Evolutionary conservation across 441 rosid species (phyloP).

Genomic region (Corymbia calophylla): DNA sequence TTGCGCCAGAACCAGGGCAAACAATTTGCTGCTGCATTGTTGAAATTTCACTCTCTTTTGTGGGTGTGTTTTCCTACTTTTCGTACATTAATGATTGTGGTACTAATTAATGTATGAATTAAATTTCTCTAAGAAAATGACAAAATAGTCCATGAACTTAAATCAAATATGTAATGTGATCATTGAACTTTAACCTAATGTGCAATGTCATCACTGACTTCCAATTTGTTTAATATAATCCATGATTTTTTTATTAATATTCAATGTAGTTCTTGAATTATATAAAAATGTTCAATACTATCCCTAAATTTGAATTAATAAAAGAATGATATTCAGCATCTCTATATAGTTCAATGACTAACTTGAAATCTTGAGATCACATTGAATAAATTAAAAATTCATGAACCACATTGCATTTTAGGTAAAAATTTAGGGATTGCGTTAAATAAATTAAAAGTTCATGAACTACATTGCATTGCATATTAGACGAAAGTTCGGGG

Average conservation of each 20-base stretch:
- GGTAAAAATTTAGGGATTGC: rapidly evolving
- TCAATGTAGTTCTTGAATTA: too few relatives aligned
- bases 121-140: too few relatives aligned
- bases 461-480: rapidly evolving
- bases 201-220: rapidly evolving
- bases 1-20: not conserved
- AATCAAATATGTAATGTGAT: not conserved
- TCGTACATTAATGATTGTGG: not conserved
- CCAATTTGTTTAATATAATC: not conserved
- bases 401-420: rapidly evolving
- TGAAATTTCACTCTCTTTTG: not conserved
- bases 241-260: rapidly evolving
- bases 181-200: rapidly evolving
- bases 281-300: too few relatives aligned
- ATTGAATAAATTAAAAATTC: too few relatives aligned
- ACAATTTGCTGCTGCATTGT: not conserved
- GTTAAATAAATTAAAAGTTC: too few relatives aligned
- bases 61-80: not conserved
- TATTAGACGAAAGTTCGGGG: rapidly evolving
- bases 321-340: too few relatives aligned
- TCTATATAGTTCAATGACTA: too few relatives aligned
- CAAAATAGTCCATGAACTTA: too few relatives aligned
- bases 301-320: too few relatives aligned
- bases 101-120: not conserved
- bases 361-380: rapidly evolving